Base-by-base conservation (phyloP, 2,329 filamentous ascomycete genomes). In the Beauveria australis region DNA sequence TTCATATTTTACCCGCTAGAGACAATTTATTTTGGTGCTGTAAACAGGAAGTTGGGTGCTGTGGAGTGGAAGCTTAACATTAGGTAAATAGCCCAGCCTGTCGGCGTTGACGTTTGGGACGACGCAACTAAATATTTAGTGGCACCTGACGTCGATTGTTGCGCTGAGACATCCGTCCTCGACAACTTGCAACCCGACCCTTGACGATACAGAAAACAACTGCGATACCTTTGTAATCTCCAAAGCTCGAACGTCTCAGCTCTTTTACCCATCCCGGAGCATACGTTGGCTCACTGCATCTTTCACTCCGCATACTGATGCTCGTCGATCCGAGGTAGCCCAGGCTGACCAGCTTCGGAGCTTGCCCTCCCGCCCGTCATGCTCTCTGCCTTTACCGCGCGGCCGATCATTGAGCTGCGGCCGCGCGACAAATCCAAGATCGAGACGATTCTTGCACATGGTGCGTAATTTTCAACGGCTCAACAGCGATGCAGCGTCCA, bases 371-470 rank as follows among this genome's bases (percentile, higher is more conserved):
- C 33, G 51, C 51, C 70, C 73, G 80, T 79, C 75, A 97, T 97
- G 94, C 88, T 99, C 76, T 95, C 93, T 76, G 94, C 94, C 72
- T 99, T 99, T 78, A 96, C 89, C 68, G 92, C 94, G 79, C 89
- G 91, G 71, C 90, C 92, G 65, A 93, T 99, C 74, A 89, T 97
- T 81, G 94, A 99, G 89, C 89, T 99, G 70, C 92, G 89, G 78
- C 87, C 87, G 75, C 88, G 91, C 75, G 93, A 97, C 84, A 97
- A 95, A 80, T 95, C 91, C 66, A 94, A 89, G 80, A 96, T 99
- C 76, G 94, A 99, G 77, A 94, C 91, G 54, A 91, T 99, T 66
- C 82, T 97, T 53, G 91, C 93, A 63, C 91, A 96, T 76, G 92
- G 89, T 91, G 81, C 61, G 75, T 64, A 60, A 37, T 52, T 51